Evolutionary conservation across 2,329 filamentous ascomycete genomes (phyloP), one percentile per base, ranked within the genome.

Genomic region (Fusarium bactridioides): DNA sequence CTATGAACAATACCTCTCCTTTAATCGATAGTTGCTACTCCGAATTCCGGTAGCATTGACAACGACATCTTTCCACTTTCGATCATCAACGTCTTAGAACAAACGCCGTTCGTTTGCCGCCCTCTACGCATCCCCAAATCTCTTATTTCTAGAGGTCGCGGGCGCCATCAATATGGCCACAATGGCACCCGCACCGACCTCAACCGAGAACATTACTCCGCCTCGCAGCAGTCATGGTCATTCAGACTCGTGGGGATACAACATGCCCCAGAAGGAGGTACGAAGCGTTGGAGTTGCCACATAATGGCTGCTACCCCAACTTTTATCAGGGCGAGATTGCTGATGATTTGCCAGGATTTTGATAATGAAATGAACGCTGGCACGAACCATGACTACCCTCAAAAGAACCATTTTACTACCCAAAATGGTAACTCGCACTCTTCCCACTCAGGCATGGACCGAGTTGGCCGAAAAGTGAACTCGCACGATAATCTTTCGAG

Each of bases 201-300:
- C 85, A 57, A 82, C 85, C 67, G 83, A 85, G 61, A 81, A 82
- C 50, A 80, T 89, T 67, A 85, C 84, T 69, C 84, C 86, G 64
- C 83, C 86, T 21, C 83, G 82, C 72, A 87, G 84, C 77, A 84
- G 83, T 61, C 84, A 88, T 77, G 86, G 82, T 51, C 82, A 86
- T 50, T 82, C 80, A 43, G 80, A 82, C 53, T 76, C 82, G 27
- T 89, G 87, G 87, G 82, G 81, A 25, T 81, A 82, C 57, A 73
- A 77, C 45, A 68, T 79, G 15, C 69, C 69, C 41, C 77, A 82
- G 23, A 67, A 77, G 60, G 81, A 85, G 80, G 84, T 86, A 78
- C 78, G 84, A 67, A 56, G 8, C 27, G 23, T 50, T 27, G 45
- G 33, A 54, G 50, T 41, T 33, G 31, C 50, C 61, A 48, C 16